These are phyloP conservation scores for Takakia lepidozioides DNA, from an alignment of 225 moss, liverwort and hornwort species.

Conservation along the genomic window DNA sequence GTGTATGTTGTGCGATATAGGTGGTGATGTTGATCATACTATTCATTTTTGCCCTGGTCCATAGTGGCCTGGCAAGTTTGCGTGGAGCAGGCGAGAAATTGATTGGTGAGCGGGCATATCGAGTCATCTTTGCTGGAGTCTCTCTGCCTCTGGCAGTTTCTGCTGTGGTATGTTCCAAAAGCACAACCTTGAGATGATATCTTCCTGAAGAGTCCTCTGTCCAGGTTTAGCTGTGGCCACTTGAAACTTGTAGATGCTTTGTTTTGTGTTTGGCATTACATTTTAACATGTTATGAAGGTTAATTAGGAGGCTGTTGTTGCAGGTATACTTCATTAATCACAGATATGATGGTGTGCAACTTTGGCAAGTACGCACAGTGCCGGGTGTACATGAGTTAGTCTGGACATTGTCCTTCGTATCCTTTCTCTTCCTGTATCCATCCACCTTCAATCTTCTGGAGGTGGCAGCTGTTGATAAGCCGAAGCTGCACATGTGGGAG, in stretches of 20 bases:
- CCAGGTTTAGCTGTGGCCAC: no score
- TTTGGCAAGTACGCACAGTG: conserved; percentile 74
- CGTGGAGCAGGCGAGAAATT: conserved; percentile 73
- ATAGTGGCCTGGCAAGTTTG: conserved; percentile 83
- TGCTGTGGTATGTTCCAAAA: conserved; percentile 40
- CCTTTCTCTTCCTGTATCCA: conserved; percentile 91
- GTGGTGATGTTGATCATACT: conserved; percentile 80
- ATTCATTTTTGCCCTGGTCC: conserved; percentile 73
- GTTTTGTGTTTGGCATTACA: no score
- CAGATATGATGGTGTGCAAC: conserved; percentile 84
- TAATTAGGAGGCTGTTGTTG: conserved; percentile 4
- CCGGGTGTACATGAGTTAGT: conserved; percentile 79
- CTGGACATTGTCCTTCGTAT: conserved; percentile 77
- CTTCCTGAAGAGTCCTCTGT: neutral
- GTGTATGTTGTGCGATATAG: conserved; percentile 20
- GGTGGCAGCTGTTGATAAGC: conserved; percentile 97
- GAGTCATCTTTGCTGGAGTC: conserved; percentile 58
- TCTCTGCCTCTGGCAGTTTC: conserved; percentile 72
- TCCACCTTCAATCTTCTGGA: conserved; percentile 97
- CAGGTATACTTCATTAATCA: conserved; percentile 97
- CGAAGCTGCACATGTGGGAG: conserved; percentile 94
- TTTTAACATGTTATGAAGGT: no score
- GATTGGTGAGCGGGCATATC: conserved; percentile 78
- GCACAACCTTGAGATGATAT: neutral
- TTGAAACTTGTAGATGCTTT: no score